These are phyloP conservation scores for Penicillium digitatum DNA, from an alignment of 2,329 filamentous ascomycete species.

Conservation along the genomic window DNA sequence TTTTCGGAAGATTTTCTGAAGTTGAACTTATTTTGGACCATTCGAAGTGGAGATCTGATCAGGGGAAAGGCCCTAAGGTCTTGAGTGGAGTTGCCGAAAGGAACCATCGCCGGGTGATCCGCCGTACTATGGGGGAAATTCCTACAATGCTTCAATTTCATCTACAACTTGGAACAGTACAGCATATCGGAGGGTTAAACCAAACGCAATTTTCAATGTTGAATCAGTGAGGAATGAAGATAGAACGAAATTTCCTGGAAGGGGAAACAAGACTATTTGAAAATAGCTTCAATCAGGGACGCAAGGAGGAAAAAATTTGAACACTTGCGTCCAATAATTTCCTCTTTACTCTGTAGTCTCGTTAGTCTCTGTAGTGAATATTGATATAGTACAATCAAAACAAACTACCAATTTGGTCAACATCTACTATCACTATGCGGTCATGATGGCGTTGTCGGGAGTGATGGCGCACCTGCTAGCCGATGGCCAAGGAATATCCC, in stretches of 20 bases:
- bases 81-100: slow-evolving; percentile 1
- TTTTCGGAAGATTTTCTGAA: slow-evolving; percentile 11
- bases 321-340: slow-evolving; percentile 1
- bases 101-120: slow-evolving; percentile 7
- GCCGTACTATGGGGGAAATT: not conserved
- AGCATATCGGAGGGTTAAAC: not conserved
- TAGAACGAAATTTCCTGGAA: too few relatives aligned
- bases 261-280: not conserved
- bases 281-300: slow-evolving; percentile 2
- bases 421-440: slow-evolving; percentile 13
- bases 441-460: slow-evolving; percentile 19
- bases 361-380: not conserved
- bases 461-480: not conserved
- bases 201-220: not conserved
- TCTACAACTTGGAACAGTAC: not conserved
- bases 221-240: not conserved
- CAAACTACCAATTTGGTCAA: not conserved
- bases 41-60: slow-evolving; percentile 8
- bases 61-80: slow-evolving; percentile 1
- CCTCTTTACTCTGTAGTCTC: not conserved
- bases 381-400: not conserved
- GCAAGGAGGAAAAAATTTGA: slow-evolving; percentile 4
- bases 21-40: slow-evolving; percentile 4
- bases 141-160: not conserved
- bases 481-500: not conserved